Base-by-base conservation (phyloP, 2,329 filamentous ascomycete genomes). In the Huntiella decipiens region DNA sequence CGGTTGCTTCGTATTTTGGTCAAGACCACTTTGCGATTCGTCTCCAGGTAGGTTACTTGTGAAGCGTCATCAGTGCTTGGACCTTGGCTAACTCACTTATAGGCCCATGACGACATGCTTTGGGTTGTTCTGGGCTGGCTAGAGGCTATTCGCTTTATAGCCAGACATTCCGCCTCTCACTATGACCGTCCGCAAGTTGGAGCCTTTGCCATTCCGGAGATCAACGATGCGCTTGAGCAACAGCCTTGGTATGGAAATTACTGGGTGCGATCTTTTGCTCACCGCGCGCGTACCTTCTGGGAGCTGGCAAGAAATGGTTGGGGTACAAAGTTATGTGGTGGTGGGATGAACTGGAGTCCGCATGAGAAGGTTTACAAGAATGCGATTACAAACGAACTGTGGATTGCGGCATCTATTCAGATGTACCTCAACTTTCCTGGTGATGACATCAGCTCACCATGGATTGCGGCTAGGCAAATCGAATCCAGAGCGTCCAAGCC, bases 121-220 rank as follows among this genome's bases (percentile, higher is more conserved):
- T 96, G 88, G 88, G 85, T 95, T 1, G 85, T 92, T 2, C 68
- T 96, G 34, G 84, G 81, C 51, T 95, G 88, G 87, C 65, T 95
- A 44, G 84, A 94, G 57, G 74, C 74, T 42, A 72, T 86, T 51
- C 77, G 81, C 53, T 86, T 93, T 56, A 73, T 88, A 44, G 64
- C 75, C 31, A 63, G 70, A n/a, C 84, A 92, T 56, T 74, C 73
- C 2, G 61, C 66, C 2, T 58, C 75, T 13, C 77, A 83, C 57
- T 82, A 79, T 54, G 59, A 60, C 7, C 51, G 43, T 36, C 42
- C 48, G 5, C 51, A 46, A 17, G 52, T 48, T 11, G 52, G 54
- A 13, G 53, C 59, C 41, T 56, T 47, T 45, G 45, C 6, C 13
- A 48, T 46, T 35, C 52, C 45, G 4, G 52, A 45, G 17, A 52